phyloP scores from a whole-genome alignment of 2,329 filamentous ascomycete genomes.

The Ophiognomonia clavigignenti-juglandacearum region DNA sequence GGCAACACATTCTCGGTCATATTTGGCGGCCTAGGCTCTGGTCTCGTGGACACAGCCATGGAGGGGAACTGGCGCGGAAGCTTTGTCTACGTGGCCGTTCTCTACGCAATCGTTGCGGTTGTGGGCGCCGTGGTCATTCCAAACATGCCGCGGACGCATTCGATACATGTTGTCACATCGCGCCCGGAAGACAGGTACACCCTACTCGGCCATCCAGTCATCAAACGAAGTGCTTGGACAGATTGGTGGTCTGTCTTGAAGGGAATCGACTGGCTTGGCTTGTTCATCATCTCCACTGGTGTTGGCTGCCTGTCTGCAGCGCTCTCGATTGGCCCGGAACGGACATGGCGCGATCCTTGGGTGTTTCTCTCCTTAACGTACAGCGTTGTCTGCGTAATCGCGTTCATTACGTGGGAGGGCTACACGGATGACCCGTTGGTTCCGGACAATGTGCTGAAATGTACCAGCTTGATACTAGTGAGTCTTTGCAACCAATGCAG shows the following conservation, averaged over 20 bases:
- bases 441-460: constrained; percentile 25
- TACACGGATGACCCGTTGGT: constrained; percentile 27
- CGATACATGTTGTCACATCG: neutral
- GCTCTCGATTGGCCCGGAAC: constrained; percentile 27
- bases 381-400: constrained; percentile 24
- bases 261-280: constrained; percentile 27
- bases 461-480: constrained; percentile 4
- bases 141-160: constrained; percentile 16
- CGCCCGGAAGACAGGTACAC: constrained; percentile 14
- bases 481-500: neutral
- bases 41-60: constrained; percentile 23
- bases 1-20: constrained; percentile 26
- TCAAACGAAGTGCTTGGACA: constrained; percentile 16
- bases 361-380: constrained; percentile 27
- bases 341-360: constrained; percentile 28
- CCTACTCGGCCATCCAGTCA: constrained; percentile 16
- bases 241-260: constrained; percentile 18
- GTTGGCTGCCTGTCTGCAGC: constrained; percentile 26
- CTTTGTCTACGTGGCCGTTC: constrained; percentile 25
- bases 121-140: constrained; percentile 25
- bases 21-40: constrained; percentile 28
- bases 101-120: constrained; percentile 23
- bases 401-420: constrained; percentile 28
- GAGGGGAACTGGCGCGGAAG: constrained; percentile 25
- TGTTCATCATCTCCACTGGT: constrained; percentile 24